Evolutionary conservation across 306 rosid genomes (phyloP).

Genomic region (Citrullus colocynthis): DNA sequence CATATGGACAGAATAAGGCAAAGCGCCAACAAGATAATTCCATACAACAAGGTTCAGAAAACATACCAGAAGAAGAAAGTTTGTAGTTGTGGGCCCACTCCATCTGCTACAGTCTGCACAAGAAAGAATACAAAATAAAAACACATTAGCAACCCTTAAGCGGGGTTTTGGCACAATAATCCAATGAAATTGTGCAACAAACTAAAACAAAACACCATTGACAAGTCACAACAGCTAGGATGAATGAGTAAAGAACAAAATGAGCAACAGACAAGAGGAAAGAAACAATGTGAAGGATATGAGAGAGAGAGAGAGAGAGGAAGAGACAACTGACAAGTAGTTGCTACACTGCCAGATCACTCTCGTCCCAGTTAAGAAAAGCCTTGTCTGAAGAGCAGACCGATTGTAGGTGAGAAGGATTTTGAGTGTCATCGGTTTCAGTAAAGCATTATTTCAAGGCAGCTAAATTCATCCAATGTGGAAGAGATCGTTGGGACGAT

Average conservation of each 20-base stretch:
- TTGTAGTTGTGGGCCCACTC: slow-evolving; percentile 55
- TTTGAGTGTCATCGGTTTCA: neutral
- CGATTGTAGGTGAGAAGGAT: neutral
- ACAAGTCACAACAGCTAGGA: neutral
- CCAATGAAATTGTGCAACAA: neutral
- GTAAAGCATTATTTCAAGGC: neutral
- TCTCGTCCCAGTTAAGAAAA: neutral
- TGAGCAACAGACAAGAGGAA: neutral
- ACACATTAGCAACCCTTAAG: neutral
- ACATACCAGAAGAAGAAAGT: slow-evolving; percentile 87
- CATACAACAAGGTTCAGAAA: slow-evolving; percentile 24
- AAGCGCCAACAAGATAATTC: slow-evolving; percentile 17
- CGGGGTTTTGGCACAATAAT: neutral
- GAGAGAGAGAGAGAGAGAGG: neutral
- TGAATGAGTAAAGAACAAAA: neutral
- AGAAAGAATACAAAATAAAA: neutral
- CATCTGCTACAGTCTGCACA: slow-evolving; percentile 62
- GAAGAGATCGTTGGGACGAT: neutral
- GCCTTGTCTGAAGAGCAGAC: neutral
- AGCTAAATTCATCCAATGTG: neutral
- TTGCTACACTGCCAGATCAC: neutral
- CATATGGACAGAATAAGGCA: slow-evolving; percentile 8
- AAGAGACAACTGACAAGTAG: neutral
- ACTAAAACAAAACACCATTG: neutral
- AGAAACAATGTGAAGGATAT: neutral